Percentiles rank a stretch among this genome's conserved stretches.
phyloP scores from a whole-genome alignment of 352 stramenopile genomes.

The Phytophthora idaei region DNA sequence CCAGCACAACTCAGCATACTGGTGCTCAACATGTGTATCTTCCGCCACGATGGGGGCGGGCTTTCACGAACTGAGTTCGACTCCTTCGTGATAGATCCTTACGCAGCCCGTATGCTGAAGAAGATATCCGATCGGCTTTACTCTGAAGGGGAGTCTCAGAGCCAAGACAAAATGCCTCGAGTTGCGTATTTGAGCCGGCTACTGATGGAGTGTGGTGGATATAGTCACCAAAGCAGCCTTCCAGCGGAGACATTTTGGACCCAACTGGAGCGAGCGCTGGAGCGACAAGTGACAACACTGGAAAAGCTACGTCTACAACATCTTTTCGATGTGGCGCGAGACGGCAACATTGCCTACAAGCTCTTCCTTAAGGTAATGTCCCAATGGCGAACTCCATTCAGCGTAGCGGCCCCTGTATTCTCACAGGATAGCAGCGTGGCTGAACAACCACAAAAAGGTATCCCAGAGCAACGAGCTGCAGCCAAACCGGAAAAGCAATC shows the following conservation, averaged over 20 bases:
- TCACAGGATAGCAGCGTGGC: conserved; percentile 1
- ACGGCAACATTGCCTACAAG: conserved; percentile 67
- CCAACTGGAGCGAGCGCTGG: conserved; percentile 42
- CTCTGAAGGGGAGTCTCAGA: conserved; percentile 15
- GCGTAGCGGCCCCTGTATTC: background rate
- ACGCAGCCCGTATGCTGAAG: conserved; percentile 37
- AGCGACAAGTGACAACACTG: conserved; percentile 26
- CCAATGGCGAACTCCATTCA: conserved; percentile 44
- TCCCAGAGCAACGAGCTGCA: conserved; percentile 3
- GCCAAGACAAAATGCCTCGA: conserved; percentile 34
- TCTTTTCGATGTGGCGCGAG: conserved; percentile 74
- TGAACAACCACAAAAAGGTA: conserved; percentile 4
- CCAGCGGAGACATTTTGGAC: conserved; percentile 33
- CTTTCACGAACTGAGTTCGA: conserved; percentile 84
- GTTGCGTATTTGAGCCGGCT: conserved; percentile 58
- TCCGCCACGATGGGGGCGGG: conserved; percentile 39
- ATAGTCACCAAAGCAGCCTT: conserved; percentile 34
- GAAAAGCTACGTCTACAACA: conserved; percentile 55
- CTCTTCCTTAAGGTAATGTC: conserved; percentile 79
- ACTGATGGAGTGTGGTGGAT: conserved; percentile 45
- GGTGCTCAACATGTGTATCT: conserved; percentile 47
- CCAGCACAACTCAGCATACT: conserved; percentile 44
- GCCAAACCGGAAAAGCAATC: conserved; percentile 5
- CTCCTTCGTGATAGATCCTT: conserved; percentile 72
- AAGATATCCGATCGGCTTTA: conserved; percentile 46